phyloP scores from a whole-genome alignment of 2,329 filamentous ascomycete genomes.

The Fusarium sublunatum region DNA sequence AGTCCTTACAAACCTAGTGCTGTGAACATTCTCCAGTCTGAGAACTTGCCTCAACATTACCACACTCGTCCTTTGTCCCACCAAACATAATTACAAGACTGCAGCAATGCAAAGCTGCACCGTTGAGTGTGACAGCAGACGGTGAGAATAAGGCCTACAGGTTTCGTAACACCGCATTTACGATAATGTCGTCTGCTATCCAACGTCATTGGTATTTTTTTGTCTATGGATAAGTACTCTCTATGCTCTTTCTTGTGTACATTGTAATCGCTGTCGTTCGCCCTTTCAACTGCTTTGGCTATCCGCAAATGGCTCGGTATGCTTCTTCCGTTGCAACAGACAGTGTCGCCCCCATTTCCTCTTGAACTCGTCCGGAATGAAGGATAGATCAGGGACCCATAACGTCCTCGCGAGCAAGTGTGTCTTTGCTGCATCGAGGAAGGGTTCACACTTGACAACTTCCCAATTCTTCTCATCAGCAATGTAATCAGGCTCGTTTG shows the following conservation, averaged over 20 bases:
- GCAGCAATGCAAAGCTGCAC: neutral
- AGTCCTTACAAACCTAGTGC: too few relatives aligned
- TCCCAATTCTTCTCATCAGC: slow-evolving; percentile 82
- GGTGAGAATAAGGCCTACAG: slow-evolving; percentile 7
- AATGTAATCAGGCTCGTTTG: slow-evolving; percentile 83
- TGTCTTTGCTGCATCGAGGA: slow-evolving; percentile 83
- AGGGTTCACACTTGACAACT: slow-evolving; percentile 76
- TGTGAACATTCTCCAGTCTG: too few relatives aligned
- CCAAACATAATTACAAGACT: neutral
- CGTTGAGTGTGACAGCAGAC: slow-evolving; percentile 12
- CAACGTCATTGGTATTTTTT: slow-evolving; percentile 1
- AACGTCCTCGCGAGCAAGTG: slow-evolving; percentile 78
- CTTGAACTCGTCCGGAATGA: slow-evolving; percentile 75
- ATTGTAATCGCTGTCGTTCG: neutral
- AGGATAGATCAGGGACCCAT: slow-evolving; percentile 79
- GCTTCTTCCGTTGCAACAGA: slow-evolving; percentile 71
- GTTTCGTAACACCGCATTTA: neutral
- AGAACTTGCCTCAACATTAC: neutral
- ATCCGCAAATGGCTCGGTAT: neutral
- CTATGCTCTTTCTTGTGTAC: slow-evolving; percentile 2
- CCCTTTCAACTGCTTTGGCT: neutral
- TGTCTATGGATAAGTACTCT: slow-evolving; percentile 12
- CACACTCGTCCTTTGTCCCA: neutral
- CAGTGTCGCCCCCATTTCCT: slow-evolving; percentile 92
- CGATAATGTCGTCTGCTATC: slow-evolving; percentile 5